phyloP scores from a whole-genome alignment of 108 stramenopile genomes.

The Ochromonas danica region DNA sequence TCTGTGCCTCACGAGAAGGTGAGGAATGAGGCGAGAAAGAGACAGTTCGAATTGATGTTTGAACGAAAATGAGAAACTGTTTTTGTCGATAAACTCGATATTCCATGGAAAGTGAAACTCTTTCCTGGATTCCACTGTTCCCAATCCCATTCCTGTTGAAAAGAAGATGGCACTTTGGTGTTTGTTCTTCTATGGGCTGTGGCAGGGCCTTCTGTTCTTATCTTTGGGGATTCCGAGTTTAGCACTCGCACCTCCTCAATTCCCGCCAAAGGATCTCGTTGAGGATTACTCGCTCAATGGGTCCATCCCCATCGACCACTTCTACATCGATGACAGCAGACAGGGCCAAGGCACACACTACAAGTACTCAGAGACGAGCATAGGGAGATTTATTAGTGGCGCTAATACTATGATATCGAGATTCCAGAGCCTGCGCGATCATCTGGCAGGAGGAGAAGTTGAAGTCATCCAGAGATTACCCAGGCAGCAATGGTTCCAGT shows the following conservation, averaged over 20 bases:
- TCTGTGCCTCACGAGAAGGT: no score
- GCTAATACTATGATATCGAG: neutral
- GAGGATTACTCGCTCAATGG: slow-evolving; percentile 17
- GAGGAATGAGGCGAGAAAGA: no score
- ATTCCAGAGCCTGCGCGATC: neutral
- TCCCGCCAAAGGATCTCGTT: slow-evolving; percentile 10
- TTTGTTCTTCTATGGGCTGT: no score
- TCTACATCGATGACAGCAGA: slow-evolving; percentile 28
- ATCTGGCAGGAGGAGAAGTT: no score
- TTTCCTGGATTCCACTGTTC: no score
- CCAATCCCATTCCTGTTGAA: no score
- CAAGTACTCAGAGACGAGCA: neutral
- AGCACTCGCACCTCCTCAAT: slow-evolving; percentile 7
- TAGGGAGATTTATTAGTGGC: neutral
- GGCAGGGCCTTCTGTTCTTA: neutral
- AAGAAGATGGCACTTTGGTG: no score
- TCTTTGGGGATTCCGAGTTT: neutral
- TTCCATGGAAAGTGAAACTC: no score
- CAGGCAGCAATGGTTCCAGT: slow-evolving; percentile 19
- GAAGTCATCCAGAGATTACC: neutral
- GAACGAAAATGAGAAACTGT: no score
- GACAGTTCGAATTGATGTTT: no score
- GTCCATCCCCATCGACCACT: slow-evolving; percentile 21
- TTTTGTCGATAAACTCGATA: no score
- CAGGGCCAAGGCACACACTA: slow-evolving; percentile 1